A percentile compares a stretch with the other conserved stretches of the same genome.
phyloP scores from a whole-genome alignment of 257 asterid species.

The Haberlea rhodopensis region DNA sequence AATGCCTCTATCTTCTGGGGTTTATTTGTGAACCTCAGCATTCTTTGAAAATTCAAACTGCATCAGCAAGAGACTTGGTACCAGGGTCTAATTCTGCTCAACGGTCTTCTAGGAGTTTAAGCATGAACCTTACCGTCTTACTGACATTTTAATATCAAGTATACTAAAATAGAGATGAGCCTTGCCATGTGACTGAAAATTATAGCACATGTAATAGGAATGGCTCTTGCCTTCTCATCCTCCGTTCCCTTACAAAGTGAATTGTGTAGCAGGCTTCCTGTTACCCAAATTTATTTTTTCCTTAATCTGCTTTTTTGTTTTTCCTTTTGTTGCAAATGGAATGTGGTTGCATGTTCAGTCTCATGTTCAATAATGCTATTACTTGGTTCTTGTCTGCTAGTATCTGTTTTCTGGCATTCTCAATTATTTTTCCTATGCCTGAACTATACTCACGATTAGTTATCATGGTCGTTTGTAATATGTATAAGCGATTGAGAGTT shows the following conservation, averaged over 20 bases:
- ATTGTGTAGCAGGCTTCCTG: background rate
- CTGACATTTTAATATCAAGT: background rate
- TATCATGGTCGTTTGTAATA: conserved; percentile 1
- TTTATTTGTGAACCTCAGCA: background rate
- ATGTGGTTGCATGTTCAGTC: background rate
- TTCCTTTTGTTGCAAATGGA: too few relatives aligned
- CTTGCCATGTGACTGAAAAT: background rate
- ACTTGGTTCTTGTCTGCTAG: background rate
- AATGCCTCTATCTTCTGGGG: too few relatives aligned
- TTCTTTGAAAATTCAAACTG: background rate
- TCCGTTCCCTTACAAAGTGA: background rate
- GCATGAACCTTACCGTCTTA: background rate
- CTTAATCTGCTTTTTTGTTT: too few relatives aligned
- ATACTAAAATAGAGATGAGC: background rate
- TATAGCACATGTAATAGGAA: background rate
- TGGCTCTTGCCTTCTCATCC: background rate
- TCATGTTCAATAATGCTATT: background rate
- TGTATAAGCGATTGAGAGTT: conserved; percentile 13
- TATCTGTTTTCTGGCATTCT: background rate
- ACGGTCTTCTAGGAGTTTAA: background rate
- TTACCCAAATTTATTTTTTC: background rate
- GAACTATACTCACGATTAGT: background rate
- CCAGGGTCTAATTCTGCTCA: background rate
- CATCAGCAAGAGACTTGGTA: background rate
- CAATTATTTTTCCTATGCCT: background rate